Evolutionary conservation across 495 filamentous ascomycete genomes (phyloP), one percentile per base, ranked within the genome.

Genomic region (Cladorrhinum samala): DNA sequence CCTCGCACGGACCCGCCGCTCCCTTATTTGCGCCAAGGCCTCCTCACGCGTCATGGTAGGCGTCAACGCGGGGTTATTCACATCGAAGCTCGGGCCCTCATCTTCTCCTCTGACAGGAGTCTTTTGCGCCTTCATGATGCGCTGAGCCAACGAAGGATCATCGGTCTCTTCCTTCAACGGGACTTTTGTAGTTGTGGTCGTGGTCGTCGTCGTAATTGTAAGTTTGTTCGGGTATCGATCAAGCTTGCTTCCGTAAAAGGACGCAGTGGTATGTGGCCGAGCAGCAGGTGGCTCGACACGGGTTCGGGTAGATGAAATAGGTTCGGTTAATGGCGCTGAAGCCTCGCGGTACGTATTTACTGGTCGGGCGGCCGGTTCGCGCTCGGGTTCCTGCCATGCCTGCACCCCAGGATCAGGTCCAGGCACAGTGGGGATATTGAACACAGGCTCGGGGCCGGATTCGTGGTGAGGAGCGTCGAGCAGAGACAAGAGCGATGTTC

Each of bases 1-100:
- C 37, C 59, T 49, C 18, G 64, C 77, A 16, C 79, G 65, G 2
- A 72, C 79, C 25, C 79, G 62, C 0, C 79, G 69, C 56, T 78
- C 75, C 39, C 72, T 64, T 46, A 83, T 82, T 69, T 76, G 70
- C 17, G 72, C 77, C 3, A 83, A 67, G n/a, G 77, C 77, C 63
- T 83, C 66, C 63, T 83, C 79, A 46, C 79, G 68, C 25, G 76
- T 74, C 76, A 82, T 78, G 36, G 77, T 80, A 7, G 77, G 78
- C 41, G 71, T 74, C 36, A 80, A 52, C 8, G 72, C 72, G 16
- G 75, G 72, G 66, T 77, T 77, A 52, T 62, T 76, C 17, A 67
- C 59, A 63, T 76, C 73, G 50, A 77, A 77, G 27, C 56, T 64
- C 1, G 66, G 66, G 39, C 47, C 47, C 36, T 64, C 59, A n/a